phyloP scores from a whole-genome alignment of 208 protist species.

The Herpetomonas samuelpessoai region DNA sequence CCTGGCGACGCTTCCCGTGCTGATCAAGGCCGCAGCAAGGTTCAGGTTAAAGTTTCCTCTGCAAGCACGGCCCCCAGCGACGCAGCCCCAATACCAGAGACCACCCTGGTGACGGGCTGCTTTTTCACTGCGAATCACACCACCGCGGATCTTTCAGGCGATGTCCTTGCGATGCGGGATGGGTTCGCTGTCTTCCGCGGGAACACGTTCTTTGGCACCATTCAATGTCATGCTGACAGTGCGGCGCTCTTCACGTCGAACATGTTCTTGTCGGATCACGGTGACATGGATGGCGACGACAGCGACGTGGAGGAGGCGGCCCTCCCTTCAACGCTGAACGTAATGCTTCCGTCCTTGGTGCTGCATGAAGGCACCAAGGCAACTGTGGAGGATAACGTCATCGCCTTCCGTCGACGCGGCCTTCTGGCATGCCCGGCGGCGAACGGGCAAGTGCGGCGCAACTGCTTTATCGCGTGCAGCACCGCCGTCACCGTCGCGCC shows the following conservation, averaged over 20 bases:
- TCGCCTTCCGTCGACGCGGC: conserved; percentile 36
- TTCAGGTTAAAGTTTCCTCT: not conserved
- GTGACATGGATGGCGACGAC: not conserved
- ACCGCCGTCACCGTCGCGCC: conserved; percentile 47
- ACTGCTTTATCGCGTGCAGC: conserved; percentile 43
- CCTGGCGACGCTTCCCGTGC: not conserved
- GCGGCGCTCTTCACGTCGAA: conserved; percentile 50
- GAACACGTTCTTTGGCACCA: conserved; percentile 68
- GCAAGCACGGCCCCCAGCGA: not conserved
- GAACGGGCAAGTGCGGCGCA: conserved; percentile 37
- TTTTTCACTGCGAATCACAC: conserved; percentile 56
- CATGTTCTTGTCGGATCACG: conserved; percentile 23
- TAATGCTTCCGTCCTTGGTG: conserved; percentile 12
- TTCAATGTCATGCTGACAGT: conserved; percentile 51
- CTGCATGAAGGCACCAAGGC: conserved; percentile 54
- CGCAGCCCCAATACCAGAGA: conserved; percentile 14
- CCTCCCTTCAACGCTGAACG: not conserved
- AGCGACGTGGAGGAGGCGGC: not conserved
- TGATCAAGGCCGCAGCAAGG: not conserved
- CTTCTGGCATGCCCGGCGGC: conserved; percentile 41
- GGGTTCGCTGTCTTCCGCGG: conserved; percentile 54
- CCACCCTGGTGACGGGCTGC: conserved; percentile 46
- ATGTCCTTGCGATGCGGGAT: conserved; percentile 51
- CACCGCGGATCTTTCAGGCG: conserved; percentile 33
- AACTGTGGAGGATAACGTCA: conserved; percentile 39